Evolutionary conservation across 805 yeast species (phyloP).

Genomic region (Wickerhamomyces bisporus): DNA sequence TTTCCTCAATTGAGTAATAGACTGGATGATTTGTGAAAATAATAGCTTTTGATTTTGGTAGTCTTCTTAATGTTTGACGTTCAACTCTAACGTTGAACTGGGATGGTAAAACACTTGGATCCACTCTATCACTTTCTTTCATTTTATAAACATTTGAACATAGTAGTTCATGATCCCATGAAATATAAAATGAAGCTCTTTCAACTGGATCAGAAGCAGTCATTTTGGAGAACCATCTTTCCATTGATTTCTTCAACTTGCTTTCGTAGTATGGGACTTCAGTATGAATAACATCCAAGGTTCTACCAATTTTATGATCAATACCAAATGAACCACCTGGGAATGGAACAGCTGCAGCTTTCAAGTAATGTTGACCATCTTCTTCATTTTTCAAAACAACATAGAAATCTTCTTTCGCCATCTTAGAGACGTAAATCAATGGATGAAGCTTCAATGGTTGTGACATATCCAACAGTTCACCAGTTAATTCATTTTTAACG

Average conservation of each 20-base stretch:
- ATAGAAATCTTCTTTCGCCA: constrained; percentile 76
- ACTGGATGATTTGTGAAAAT: constrained; percentile 74
- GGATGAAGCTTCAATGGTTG: constrained; percentile 61
- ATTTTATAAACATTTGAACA: constrained; percentile 52
- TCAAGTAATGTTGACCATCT: constrained; percentile 55
- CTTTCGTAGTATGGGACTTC: constrained; percentile 67
- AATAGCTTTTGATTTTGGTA: constrained; percentile 61
- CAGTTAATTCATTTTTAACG: constrained; percentile 55
- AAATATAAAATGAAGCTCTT: constrained; percentile 69
- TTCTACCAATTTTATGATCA: constrained; percentile 52
- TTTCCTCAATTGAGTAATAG: constrained; percentile 74
- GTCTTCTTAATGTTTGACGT: constrained; percentile 63
- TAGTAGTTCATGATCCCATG: constrained; percentile 66
- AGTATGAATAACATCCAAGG: constrained; percentile 57
- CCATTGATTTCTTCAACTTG: constrained; percentile 65
- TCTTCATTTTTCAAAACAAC: constrained; percentile 46
- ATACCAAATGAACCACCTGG: constrained; percentile 76
- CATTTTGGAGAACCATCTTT: constrained; percentile 63
- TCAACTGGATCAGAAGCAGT: constrained; percentile 60
- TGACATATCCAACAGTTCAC: constrained; percentile 56
- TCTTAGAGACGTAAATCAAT: constrained; percentile 52
- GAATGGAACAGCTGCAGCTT: constrained; percentile 73
- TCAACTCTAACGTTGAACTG: constrained; percentile 67
- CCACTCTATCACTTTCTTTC: constrained; percentile 38
- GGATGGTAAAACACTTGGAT: constrained; percentile 38